phyloP scores from a whole-genome alignment of 2,329 filamentous ascomycete species.

The Zymoseptoria tritici region DNA sequence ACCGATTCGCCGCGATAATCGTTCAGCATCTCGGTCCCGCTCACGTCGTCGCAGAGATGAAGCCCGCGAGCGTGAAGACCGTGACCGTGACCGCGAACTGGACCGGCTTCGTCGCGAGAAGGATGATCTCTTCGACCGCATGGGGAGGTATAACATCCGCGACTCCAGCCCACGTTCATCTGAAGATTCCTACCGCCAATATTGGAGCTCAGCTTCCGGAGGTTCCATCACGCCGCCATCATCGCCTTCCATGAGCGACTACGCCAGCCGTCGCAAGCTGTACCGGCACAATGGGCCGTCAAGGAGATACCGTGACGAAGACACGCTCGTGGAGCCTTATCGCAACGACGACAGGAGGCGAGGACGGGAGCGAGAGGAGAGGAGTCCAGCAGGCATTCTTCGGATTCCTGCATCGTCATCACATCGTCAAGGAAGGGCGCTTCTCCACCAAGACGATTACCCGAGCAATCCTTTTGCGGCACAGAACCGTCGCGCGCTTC shows the following conservation, averaged over 20 bases:
- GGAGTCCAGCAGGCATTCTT: neutral
- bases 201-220: neutral
- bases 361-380: neutral
- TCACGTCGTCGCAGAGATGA: neutral
- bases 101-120: neutral
- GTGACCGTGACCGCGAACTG: neutral
- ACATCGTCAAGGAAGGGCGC: neutral
- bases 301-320: neutral
- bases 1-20: neutral
- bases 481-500: neutral
- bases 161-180: constrained; percentile 1
- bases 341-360: neutral
- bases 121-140: constrained; percentile 1
- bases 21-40: neutral
- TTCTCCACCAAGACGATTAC: neutral
- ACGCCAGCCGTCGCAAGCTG: neutral
- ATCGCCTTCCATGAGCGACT: neutral
- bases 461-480: neutral
- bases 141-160: constrained; percentile 3
- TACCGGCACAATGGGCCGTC: neutral
- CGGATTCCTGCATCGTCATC: neutral
- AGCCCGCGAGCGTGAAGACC: constrained; percentile 1
- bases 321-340: neutral
- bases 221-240: constrained; percentile 6
- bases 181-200: constrained; percentile 3